A percentile compares a stretch with the other conserved stretches of the same genome.
These are phyloP conservation scores for Paramecium biaurelia DNA, from an alignment of 73 alveolate genomes.

Conservation along the genomic window DNA sequence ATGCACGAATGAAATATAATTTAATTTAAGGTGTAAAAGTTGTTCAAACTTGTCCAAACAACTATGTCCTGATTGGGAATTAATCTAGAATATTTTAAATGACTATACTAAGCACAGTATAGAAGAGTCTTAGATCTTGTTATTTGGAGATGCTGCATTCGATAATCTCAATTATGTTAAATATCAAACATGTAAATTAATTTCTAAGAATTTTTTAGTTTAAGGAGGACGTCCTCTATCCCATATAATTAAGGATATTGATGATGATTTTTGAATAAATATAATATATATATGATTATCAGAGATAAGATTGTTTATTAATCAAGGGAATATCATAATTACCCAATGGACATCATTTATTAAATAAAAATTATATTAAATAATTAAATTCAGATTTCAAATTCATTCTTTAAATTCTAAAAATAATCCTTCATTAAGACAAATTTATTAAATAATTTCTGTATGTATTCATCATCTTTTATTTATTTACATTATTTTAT, in stretches of 20 bases:
- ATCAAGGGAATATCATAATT: conserved; percentile 1
- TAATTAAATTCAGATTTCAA: not conserved
- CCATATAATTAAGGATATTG: not conserved
- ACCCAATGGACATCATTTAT: conserved; percentile 47
- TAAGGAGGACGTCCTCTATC: not conserved
- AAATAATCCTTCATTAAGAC: not conserved
- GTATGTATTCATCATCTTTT: not conserved
- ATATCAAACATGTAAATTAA: not conserved
- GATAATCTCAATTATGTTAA: conserved; percentile 45
- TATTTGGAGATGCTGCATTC: conserved; percentile 55
- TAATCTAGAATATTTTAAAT: conserved; percentile 24
- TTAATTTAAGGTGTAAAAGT: conserved; percentile 48
- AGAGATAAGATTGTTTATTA: not conserved
- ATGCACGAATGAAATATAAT: conserved; percentile 33
- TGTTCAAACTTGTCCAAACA: conserved; percentile 34
- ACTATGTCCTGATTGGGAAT: conserved; percentile 33
- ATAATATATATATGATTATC: not conserved
- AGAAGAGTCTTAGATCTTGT: conserved; percentile 45
- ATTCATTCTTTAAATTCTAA: not conserved
- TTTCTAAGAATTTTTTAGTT: not conserved
- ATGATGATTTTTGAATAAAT: not conserved
- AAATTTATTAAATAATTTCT: not conserved
- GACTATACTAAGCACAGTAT: conserved; percentile 33
- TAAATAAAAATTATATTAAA: not conserved
- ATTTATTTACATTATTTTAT: not conserved